Conservation (phyloP, 1,284 basidiomycete species). For the Tranzscheliella williamsii region DNA sequence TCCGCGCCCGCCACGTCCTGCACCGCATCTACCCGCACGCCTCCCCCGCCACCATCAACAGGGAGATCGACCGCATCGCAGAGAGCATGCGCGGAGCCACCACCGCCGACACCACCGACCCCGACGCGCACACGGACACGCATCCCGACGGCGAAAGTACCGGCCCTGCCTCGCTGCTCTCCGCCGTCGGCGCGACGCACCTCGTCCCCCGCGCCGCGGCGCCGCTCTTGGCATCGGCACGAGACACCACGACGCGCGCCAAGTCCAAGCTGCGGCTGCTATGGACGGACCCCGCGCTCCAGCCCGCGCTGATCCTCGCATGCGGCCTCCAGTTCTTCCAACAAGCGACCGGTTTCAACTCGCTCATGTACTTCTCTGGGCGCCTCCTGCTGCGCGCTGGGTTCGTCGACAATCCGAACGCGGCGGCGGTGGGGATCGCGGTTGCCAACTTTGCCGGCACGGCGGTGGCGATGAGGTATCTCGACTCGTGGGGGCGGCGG, state of each 20-base stretch:
- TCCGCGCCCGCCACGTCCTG: constrained; percentile 38
- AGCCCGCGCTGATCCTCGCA: constrained; percentile 40
- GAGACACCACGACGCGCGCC: constrained; percentile 5
- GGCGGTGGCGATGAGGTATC: constrained; percentile 36
- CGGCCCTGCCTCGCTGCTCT: neutral
- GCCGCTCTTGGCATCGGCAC: constrained; percentile 7
- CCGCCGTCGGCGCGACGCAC: constrained; percentile 4
- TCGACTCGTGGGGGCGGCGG: constrained; percentile 44
- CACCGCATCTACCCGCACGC: constrained; percentile 48
- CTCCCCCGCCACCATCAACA: constrained; percentile 20
- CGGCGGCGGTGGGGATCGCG: constrained; percentile 44
- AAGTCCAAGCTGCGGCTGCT: constrained; percentile 31
- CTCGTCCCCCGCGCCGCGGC: constrained; percentile 7
- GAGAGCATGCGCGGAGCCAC: constrained; percentile 26
- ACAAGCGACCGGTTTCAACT: constrained; percentile 30
- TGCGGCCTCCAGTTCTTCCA: constrained; percentile 44
- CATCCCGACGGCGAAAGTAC: constrained; percentile 2
- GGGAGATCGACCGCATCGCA: constrained; percentile 38
- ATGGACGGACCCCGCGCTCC: constrained; percentile 18
- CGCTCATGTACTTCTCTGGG: constrained; percentile 40
- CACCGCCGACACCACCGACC: constrained; percentile 4
- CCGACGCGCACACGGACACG: constrained; percentile 3
- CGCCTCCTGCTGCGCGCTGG: constrained; percentile 48
- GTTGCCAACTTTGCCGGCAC: constrained; percentile 51
- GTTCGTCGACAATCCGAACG: constrained; percentile 47